Base-by-base conservation (phyloP, 352 stramenopile species). In the Phytophthora meadii region DNA sequence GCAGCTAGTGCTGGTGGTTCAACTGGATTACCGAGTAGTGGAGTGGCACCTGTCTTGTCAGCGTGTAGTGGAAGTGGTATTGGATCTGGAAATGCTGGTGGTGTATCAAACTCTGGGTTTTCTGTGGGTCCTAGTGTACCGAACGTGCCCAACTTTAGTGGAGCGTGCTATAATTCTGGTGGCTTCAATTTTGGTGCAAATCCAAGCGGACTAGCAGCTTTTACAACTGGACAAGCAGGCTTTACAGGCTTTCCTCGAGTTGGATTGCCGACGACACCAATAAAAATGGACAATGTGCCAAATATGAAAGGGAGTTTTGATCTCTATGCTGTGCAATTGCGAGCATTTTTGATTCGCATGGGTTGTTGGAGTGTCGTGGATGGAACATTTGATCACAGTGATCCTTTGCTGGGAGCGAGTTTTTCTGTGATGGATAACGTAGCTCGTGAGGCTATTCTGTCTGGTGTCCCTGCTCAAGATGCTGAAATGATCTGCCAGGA, bases 401-500 rank as follows among this genome's bases (percentile, higher is more conserved):
- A 49, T 34, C 42, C 22, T 22, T 3, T 49, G 42, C 11, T 49
- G 42, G n/a, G n/a, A n/a, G 4, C 41, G 6, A 48, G 22, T 12
- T 58, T 58, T 58, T 24, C 1, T 12, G 44, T 30, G 19, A 46
- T 36, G 6, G 46, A 50, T 32, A 64, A 64, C 30, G 36, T 40
- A 17, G 34, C 34, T 17, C 36, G 45, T 44, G 55, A 50, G n/a
- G 46, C 36, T 32, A 62, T 62, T 22, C 12, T 54, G 54, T 17
- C 24, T 17, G 44, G 44, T 24, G 42, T 54, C 11, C 32, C 42
- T 9, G 44, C 42, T 24, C 14, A 47, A 30, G 39, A 58, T 19
- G 48, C 37, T 40, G 37, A 58, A 32, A 53, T 65, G 36, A 58
- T 65, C 28, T 65, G 28, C 15, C 39, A 65, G 10, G 58, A 59